Evolutionary conservation across 2,329 filamentous ascomycete species (phyloP).

Genomic region (Penicillium capsulatum): DNA sequence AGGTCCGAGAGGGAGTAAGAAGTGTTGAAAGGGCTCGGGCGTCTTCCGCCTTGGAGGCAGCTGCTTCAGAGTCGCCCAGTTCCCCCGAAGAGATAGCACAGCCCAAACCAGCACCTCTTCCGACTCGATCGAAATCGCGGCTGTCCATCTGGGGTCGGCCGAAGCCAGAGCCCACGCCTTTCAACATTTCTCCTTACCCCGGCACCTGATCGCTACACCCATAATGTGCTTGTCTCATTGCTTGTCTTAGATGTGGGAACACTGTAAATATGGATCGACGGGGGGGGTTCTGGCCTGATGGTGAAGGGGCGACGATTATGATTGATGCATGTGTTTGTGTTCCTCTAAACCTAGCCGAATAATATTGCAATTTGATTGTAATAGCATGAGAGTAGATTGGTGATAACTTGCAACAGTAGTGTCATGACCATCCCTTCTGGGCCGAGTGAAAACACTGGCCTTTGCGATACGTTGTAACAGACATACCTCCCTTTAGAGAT

Average conservation of each 20-base stretch:
- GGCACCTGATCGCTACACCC: conserved; percentile 26
- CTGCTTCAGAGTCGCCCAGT: conserved; percentile 11
- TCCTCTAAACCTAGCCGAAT: neutral
- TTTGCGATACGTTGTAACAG: no score
- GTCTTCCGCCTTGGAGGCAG: conserved; percentile 17
- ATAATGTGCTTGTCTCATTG: no score
- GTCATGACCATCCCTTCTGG: no score
- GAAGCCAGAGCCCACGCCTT: conserved; percentile 19
- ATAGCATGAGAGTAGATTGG: no score
- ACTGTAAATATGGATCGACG: no score
- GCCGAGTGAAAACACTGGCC: no score
- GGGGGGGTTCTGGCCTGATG: no score
- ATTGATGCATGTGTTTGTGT: neutral
- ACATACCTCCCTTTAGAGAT: no score
- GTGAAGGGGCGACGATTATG: neutral
- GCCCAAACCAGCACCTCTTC: conserved; percentile 14
- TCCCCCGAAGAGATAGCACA: conserved; percentile 2
- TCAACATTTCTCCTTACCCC: conserved; percentile 33
- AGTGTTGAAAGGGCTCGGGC: conserved; percentile 36
- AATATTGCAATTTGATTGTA: neutral
- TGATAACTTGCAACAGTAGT: no score
- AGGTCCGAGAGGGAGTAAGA: conserved; percentile 40
- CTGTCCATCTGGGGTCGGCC: conserved; percentile 29
- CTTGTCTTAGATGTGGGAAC: no score
- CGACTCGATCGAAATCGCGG: conserved; percentile 31